Evolutionary conservation across 306 rosid genomes (phyloP), one percentile per base, ranked within the genome.

Genomic region (Vigna unguiculata): DNA sequence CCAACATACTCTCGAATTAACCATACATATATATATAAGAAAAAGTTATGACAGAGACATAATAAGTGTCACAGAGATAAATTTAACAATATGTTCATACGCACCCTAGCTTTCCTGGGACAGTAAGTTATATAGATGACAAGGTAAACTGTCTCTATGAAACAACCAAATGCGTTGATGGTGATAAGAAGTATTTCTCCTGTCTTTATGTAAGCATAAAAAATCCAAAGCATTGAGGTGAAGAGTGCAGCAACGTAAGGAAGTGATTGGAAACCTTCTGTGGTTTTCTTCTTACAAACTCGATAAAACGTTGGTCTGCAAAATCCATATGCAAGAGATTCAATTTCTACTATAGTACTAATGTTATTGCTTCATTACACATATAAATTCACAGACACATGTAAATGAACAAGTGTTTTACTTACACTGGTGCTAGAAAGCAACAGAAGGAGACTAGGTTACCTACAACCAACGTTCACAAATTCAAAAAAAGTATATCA

Each of bases 361-460:
- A 1, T 57, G 4, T 11, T 8, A 36, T 36, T n/a, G n/a, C n/a
- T n/a, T n/a, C n/a, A n/a, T n/a, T n/a, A n/a, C n/a, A n/a, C n/a
- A n/a, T n/a, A n/a, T n/a, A n/a, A 32, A 9, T 46, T 48, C 46
- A 12, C 2, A 15, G 5, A 57, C 19, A 12, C 20, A 38, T 14
- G 24, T 2, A 24, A 12, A 72, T 30, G 13, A 34, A 47, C 34
- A 22, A 7, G 11, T n/a, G 32, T 15, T 9, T 40, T n/a, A 83
- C 97, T 92, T 85, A 95, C 98, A 88, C 24, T 17, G 98, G 98
- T 34, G 98, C 97, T 10, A 95, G 91, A 69, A 92, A 90, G 74
- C 96, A 96, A 21, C 87, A 73, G 81, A 90, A 90, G 69, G 98
- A 95, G 74, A 76, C 76, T 59, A 95, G 71, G 89, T 92, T 95